Evolutionary conservation across 495 filamentous ascomycete species (phyloP).

Genomic region (Thozetella sp.): DNA sequence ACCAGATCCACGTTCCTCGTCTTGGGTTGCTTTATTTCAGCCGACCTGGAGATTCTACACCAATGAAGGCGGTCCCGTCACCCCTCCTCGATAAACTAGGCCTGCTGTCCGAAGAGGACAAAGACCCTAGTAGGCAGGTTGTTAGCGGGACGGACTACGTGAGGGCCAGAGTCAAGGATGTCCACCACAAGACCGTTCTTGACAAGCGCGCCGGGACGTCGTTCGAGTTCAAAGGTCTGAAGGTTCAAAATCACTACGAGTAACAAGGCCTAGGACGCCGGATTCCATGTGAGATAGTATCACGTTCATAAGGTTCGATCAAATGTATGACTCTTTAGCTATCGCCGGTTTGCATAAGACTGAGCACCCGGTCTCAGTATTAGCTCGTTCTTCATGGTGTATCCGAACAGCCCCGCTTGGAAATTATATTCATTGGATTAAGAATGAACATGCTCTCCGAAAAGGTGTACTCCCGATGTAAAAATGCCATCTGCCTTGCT

Average conservation of each 20-base stretch:
- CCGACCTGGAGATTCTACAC: constrained; percentile 30
- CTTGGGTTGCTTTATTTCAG: constrained; percentile 51
- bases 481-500: too few relatives aligned
- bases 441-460: too few relatives aligned
- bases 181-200: constrained; percentile 38
- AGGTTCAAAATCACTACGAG: constrained; percentile 39
- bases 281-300: too few relatives aligned
- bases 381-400: too few relatives aligned
- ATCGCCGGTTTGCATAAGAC: too few relatives aligned
- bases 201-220: constrained; percentile 35
- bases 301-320: too few relatives aligned
- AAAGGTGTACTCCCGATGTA: too few relatives aligned
- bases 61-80: constrained; percentile 40
- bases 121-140: constrained; percentile 22
- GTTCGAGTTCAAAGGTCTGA: constrained; percentile 43
- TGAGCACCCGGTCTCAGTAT: too few relatives aligned
- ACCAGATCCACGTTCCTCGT: constrained; percentile 49
- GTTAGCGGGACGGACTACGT: constrained; percentile 48
- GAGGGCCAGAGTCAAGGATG: constrained; percentile 44
- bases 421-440: too few relatives aligned
- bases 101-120: constrained; percentile 27
- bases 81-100: constrained; percentile 48
- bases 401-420: too few relatives aligned
- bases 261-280: too few relatives aligned
- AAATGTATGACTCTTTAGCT: too few relatives aligned